Evolutionary conservation across 345 rosid species (phyloP).

Genomic region (Leavenworthia alabamica): DNA sequence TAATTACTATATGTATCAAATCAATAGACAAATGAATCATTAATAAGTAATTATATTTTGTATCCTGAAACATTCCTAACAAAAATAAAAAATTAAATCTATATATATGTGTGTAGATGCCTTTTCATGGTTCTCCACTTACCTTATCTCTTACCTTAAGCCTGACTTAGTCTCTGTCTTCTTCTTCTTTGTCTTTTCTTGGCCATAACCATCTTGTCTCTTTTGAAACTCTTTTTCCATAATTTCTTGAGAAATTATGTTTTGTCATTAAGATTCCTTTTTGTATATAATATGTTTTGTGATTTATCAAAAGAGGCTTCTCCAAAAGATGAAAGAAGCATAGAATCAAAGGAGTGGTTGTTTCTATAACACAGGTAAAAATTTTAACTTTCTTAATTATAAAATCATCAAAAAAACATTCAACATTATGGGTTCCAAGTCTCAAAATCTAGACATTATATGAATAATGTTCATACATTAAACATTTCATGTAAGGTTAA

Average conservation of each 20-base stretch:
- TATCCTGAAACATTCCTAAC: constrained; percentile 15
- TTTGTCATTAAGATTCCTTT: background rate
- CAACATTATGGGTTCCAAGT: background rate
- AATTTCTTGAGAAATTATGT: constrained; percentile 17
- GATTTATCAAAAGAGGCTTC: constrained; percentile 16
- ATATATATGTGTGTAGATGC: constrained; percentile 18
- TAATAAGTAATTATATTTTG: constrained; percentile 11
- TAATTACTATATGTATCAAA: constrained; percentile 8
- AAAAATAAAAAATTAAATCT: background rate
- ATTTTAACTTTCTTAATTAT: background rate
- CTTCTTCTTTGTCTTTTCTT: background rate
- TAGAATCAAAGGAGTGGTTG: constrained; percentile 19
- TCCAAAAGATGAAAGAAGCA: constrained; percentile 20
- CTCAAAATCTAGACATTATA: background rate
- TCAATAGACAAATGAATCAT: constrained; percentile 17
- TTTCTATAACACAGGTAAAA: constrained; percentile 24
- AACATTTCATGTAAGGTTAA: background rate
- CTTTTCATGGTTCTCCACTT: constrained; percentile 31
- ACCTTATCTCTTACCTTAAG: constrained; percentile 15
- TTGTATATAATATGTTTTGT: constrained; percentile 19
- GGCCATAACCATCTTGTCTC: background rate
- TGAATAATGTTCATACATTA: background rate
- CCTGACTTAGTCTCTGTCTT: constrained; percentile 14
- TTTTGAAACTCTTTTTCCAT: constrained; percentile 9
- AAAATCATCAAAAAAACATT: background rate